Conservation (phyloP, 352 stramenopile genomes). For the Discostella stelligera region DNA sequence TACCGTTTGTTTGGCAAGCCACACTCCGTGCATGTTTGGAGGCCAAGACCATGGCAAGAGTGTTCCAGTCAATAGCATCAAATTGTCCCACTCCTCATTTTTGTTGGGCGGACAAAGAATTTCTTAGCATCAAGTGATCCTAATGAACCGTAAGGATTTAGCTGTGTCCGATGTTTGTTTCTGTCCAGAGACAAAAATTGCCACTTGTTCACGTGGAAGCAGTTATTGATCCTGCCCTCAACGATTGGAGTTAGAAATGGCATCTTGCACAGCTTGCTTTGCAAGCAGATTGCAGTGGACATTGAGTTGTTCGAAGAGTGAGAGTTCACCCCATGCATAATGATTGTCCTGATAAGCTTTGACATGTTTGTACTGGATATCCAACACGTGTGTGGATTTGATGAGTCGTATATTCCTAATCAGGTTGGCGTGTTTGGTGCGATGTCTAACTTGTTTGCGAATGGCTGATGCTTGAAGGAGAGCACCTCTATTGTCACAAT, state of each 20-base stretch:
- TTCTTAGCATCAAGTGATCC: background rate
- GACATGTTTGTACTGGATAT: conserved; percentile 17
- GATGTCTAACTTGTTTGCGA: background rate
- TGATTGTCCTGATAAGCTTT: conserved; percentile 17
- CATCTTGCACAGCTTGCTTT: conserved; percentile 15
- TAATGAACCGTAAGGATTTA: conserved; percentile 1
- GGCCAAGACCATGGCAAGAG: background rate
- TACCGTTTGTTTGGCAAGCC: conserved; percentile 24
- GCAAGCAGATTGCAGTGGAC: conserved; percentile 17
- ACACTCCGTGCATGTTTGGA: conserved; percentile 18
- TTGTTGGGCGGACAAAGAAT: conserved; percentile 8
- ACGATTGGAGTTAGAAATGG: background rate
- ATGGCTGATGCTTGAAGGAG: conserved; percentile 6
- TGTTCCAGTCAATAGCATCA: conserved; percentile 12
- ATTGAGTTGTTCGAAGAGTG: conserved; percentile 23
- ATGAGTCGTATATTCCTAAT: conserved; percentile 9
- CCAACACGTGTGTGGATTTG: background rate
- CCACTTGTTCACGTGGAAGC: conserved; percentile 24
- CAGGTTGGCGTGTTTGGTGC: conserved; percentile 8
- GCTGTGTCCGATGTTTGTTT: conserved; percentile 17
- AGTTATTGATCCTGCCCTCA: conserved; percentile 2
- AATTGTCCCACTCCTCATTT: background rate
- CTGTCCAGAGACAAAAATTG: conserved; percentile 8
- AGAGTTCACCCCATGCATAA: conserved; percentile 8
- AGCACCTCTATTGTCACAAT: conserved; percentile 27